Evolutionary conservation across 371 early-diverging fungal species (phyloP).

Genomic region (Mortierella sp.): DNA sequence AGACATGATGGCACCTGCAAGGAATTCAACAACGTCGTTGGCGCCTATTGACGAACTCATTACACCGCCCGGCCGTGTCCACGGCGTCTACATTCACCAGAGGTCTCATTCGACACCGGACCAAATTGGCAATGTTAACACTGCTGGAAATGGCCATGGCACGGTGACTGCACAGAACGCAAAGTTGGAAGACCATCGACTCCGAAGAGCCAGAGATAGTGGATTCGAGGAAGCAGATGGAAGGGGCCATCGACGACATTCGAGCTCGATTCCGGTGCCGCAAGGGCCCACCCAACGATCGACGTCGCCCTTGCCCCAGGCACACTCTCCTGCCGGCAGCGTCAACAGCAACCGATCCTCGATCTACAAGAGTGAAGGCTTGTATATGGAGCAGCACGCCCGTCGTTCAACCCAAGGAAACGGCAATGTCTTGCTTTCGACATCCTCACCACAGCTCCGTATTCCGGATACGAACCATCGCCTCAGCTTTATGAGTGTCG

Average conservation of each 20-base stretch:
- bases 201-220: conserved; percentile 35
- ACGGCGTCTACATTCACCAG: conserved; percentile 31
- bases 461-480: conserved; percentile 20
- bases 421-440: conserved; percentile 2
- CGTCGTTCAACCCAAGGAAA: conserved; percentile 7
- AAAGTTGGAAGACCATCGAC: conserved; percentile 22
- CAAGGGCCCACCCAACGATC: not conserved
- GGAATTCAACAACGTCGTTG: conserved; percentile 19
- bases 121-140: conserved; percentile 22
- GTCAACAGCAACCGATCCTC: conserved; percentile 9
- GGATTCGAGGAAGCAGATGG: conserved; percentile 33
- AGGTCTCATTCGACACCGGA: conserved; percentile 41
- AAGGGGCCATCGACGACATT: conserved; percentile 28
- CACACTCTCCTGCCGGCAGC: not conserved
- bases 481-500: conserved; percentile 28
- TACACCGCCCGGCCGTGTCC: conserved; percentile 17
- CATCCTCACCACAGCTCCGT: conserved; percentile 33
- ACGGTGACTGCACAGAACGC: not conserved
- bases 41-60: conserved; percentile 23
- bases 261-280: conserved; percentile 11
- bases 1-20: not conserved
- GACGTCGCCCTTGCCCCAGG: conserved; percentile 6
- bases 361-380: conserved; percentile 6
- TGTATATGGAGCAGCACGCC: conserved; percentile 18
- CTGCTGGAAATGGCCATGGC: not conserved